Base-by-base conservation (phyloP, 768 basidiomycete genomes). In the Royoungia palumana region DNA sequence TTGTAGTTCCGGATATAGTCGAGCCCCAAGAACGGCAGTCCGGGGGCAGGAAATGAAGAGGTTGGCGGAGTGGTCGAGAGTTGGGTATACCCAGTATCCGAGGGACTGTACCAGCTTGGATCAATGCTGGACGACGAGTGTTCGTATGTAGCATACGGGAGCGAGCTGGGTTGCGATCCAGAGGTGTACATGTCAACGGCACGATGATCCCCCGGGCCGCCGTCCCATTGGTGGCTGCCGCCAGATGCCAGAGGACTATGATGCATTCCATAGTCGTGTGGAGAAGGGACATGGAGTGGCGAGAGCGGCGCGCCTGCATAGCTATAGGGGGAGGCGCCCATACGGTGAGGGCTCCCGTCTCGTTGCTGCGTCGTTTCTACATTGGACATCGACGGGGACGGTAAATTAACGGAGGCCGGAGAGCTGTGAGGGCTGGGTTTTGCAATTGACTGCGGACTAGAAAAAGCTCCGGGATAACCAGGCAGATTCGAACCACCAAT, bases 1-100 rank as follows among this genome's bases (percentile, higher is more conserved):
- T 74, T 75, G 62, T 85, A 90, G 59, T 89, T 90, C 57, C 86
- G 81, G 60, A 93, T 84, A 58, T 80, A 93, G 57, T 93, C 90
- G 27, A 92, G 74, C 10, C 89, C 90, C 25, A 81, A 77, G 73
- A 92, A 93, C 1, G 89, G 90, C n/a, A 91, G 72, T 34, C 87
- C 87, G 20, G 82, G 75, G 9, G 81, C 80, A 53, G 83, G 73
- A 63, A 89, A 89, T 5, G 77, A 73, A n/a, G 85, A 66, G 6
- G 75, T 78, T 12, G 83, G 78, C 3, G 84, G 78, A 11, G 82
- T 79, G 11, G 76, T 78, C 6, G 81, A 82, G 27, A 79, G 68
- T 5, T 75, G 75, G 42, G 68, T 44, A 65, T 62, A 58, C 72
- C 70, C 60, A 69, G 57, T 70, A 73, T 57, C 66, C 62, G 54